Evolutionary conservation across 2,329 filamentous ascomycete species (phyloP).

Genomic region (Pseudohalonectria lignicola): DNA sequence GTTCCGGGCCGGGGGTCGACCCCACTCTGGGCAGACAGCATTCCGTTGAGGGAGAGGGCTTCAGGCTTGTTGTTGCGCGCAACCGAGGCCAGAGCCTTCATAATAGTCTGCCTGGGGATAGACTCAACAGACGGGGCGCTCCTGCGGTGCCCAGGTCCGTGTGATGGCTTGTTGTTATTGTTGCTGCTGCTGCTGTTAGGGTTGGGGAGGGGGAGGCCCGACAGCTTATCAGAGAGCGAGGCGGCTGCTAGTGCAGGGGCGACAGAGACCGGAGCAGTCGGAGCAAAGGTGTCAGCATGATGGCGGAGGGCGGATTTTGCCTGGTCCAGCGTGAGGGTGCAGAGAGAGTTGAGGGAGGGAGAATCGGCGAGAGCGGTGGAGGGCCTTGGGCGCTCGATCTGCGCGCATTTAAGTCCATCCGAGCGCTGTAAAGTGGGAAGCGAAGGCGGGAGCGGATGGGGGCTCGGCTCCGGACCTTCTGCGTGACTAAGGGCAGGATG

Average conservation of each 20-base stretch:
- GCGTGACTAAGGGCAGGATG: constrained; percentile 30
- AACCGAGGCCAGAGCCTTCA: constrained; percentile 68
- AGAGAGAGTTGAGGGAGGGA: constrained; percentile 8
- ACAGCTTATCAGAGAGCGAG: constrained; percentile 4
- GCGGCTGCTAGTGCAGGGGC: constrained; percentile 8
- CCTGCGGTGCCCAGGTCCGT: constrained; percentile 28
- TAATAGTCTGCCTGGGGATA: constrained; percentile 68
- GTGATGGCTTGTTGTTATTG: constrained; percentile 12
- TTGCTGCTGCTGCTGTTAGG: too few relatives aligned
- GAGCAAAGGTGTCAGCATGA: constrained; percentile 6
- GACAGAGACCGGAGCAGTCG: constrained; percentile 12
- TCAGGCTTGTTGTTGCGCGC: constrained; percentile 50
- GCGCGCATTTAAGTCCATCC: constrained; percentile 7
- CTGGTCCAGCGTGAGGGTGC: constrained; percentile 7
- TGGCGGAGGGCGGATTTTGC: constrained; percentile 6
- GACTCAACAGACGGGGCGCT: constrained; percentile 49
- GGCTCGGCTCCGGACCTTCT: not conserved
- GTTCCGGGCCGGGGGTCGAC: constrained; percentile 24
- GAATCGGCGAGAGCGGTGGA: constrained; percentile 12
- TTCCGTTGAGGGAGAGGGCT: constrained; percentile 48
- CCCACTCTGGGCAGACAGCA: constrained; percentile 37
- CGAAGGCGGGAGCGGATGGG: not conserved
- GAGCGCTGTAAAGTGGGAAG: constrained; percentile 9
- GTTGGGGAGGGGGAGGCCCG: constrained; percentile 14
- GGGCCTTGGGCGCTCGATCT: constrained; percentile 11